Percentiles rank a stretch among this genome's conserved stretches.
These are phyloP conservation scores for Abortiporus biennis DNA, from an alignment of 1,284 basidiomycete species.

Conservation along the genomic window DNA sequence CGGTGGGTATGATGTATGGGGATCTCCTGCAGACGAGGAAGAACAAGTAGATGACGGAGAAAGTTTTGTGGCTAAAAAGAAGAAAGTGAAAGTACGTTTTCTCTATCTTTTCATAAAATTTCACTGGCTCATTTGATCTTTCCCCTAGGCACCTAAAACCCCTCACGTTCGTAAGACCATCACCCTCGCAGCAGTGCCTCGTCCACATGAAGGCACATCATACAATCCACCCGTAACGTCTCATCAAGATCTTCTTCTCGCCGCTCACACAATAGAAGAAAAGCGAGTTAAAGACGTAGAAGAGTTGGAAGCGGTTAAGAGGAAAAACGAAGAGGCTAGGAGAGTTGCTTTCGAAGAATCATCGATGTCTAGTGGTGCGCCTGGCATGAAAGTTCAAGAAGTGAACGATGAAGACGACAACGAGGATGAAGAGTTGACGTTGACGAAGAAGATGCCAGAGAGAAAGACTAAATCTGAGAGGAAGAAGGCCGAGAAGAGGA, in stretches of 20 bases:
- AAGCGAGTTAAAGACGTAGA: slow-evolving; percentile 50
- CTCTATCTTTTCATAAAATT: slow-evolving; percentile 6
- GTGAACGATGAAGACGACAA: slow-evolving; percentile 28
- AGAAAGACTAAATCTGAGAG: slow-evolving; percentile 76
- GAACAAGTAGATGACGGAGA: slow-evolving; percentile 19
- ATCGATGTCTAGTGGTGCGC: slow-evolving; percentile 16
- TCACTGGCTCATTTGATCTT: slow-evolving; percentile 5
- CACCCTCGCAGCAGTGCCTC: slow-evolving; percentile 56
- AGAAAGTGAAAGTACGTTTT: slow-evolving; percentile 43
- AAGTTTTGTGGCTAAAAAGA: slow-evolving; percentile 15
- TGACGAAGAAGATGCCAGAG: slow-evolving; percentile 39
- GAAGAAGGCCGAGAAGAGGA: slow-evolving; percentile 51
- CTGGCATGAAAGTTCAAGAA: slow-evolving; percentile 23
- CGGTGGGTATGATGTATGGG: slow-evolving; percentile 75
- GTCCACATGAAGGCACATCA: slow-evolving; percentile 85
- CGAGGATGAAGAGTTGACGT: slow-evolving; percentile 23
- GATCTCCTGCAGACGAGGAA: slow-evolving; percentile 15
- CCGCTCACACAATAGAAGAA: slow-evolving; percentile 68
- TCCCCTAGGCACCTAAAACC: slow-evolving; percentile 39
- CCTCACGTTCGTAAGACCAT: slow-evolving; percentile 48
- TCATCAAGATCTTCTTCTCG: slow-evolving; percentile 70
- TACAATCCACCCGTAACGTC: slow-evolving; percentile 85
- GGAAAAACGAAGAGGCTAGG: slow-evolving; percentile 50
- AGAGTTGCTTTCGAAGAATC: slow-evolving; percentile 20
- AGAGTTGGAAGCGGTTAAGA: slow-evolving; percentile 46